Conservation (phyloP, 257 asterid genomes). For the Knoxia roxburghii region DNA sequence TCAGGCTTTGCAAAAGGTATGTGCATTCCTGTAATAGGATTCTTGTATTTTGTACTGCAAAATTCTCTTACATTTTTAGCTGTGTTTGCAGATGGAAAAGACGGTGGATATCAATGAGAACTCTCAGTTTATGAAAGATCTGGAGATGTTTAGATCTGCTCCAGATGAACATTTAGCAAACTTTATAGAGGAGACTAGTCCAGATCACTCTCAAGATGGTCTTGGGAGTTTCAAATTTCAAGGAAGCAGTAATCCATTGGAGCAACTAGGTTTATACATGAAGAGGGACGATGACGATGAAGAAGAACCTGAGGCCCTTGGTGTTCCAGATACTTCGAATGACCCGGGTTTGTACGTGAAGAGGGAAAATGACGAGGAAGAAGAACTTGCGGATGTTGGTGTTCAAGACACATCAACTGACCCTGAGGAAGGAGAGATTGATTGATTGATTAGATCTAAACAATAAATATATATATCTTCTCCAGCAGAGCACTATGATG, state of each 20-base stretch:
- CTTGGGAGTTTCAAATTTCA: constrained; percentile 62
- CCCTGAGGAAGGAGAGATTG: constrained; percentile 26
- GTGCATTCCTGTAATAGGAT: background rate
- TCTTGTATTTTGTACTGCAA: background rate
- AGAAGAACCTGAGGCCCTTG: constrained; percentile 45
- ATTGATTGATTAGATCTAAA: constrained; percentile 10
- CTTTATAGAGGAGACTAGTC: constrained; percentile 53
- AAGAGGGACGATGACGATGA: constrained; percentile 67
- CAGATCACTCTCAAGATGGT: constrained; percentile 40
- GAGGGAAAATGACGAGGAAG: constrained; percentile 60
- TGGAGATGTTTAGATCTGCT: constrained; percentile 56
- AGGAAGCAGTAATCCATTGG: constrained; percentile 55
- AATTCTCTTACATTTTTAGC: background rate
- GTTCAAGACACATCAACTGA: constrained; percentile 22
- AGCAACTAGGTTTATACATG: constrained; percentile 71
- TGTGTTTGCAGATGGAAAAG: constrained; percentile 64
- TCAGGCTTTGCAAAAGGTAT: constrained; percentile 70
- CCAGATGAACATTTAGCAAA: constrained; percentile 48
- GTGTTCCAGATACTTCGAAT: constrained; percentile 21
- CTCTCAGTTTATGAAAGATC: constrained; percentile 60
- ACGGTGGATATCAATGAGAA: constrained; percentile 71
- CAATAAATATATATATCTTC: background rate
- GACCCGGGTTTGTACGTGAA: constrained; percentile 54
- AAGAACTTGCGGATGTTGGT: constrained; percentile 40
- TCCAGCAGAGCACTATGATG: background rate